Evolutionary conservation across 306 rosid species (phyloP).

Genomic region (Quercus berberidifolia): DNA sequence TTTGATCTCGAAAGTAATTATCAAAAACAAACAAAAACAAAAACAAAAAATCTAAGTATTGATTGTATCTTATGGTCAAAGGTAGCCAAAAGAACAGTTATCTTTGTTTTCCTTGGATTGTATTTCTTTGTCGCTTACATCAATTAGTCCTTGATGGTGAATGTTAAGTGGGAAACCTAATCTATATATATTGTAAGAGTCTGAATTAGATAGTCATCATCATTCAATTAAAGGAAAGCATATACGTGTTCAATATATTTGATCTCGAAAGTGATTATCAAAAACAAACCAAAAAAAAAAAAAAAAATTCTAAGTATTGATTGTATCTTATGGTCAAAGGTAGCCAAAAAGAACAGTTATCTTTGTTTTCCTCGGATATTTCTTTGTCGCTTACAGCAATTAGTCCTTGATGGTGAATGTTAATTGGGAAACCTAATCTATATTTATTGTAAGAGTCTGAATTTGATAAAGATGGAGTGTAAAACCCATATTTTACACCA

Average conservation of each 20-base stretch:
- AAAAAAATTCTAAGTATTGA: neutral
- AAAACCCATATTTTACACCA: too few relatives aligned
- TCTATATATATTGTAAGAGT: too few relatives aligned
- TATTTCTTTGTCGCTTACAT: neutral
- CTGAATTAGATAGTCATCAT: neutral
- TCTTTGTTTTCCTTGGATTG: neutral
- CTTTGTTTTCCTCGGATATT: neutral
- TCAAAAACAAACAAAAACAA: neutral
- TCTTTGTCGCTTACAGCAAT: neutral
- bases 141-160: neutral
- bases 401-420: neutral
- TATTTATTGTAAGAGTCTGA: too few relatives aligned
- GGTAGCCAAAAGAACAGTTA: neutral
- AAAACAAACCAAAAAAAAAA: neutral
- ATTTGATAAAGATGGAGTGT: too few relatives aligned
- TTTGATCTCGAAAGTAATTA: too few relatives aligned
- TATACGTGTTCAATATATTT: neutral
- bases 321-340: neutral
- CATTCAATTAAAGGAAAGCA: neutral
- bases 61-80: neutral
- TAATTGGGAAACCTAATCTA: neutral
- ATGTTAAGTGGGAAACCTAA: neutral
- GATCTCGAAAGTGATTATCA: neutral
- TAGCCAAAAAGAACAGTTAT: neutral
- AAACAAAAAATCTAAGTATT: too few relatives aligned